Base-by-base conservation (phyloP, 768 basidiomycete genomes). In the Auricularia sp. region DNA sequence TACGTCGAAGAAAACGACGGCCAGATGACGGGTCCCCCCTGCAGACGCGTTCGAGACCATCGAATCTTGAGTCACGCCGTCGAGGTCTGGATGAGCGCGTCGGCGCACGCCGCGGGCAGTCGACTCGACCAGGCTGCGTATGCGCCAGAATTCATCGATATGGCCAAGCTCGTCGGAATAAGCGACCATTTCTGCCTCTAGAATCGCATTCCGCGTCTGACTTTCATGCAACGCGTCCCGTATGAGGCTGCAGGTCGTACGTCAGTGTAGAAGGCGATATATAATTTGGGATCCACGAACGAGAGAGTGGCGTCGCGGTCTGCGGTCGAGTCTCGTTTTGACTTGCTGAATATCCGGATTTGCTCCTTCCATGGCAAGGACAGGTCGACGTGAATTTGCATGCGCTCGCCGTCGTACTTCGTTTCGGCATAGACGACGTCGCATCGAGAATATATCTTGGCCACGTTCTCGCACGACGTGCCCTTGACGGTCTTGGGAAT, bases 351-450 rank as follows among this genome's bases (percentile, higher is more conserved):
- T 47, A 96, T 93, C 1, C 76, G 85, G 66, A 95, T 88, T 39
- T 75, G 76, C 3, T 80, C 74, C 4, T 72, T 68, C 0, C 69
- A 72, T 14, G 77, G 72, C 3, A 68, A 70, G 3, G 70, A 66
- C 2, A 87, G 71, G 70, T 87, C 79, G 29, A 93, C 82, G 70
- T 98, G 94, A 34, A 95, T 92, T 69, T 98, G 94, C 63, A 93
- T 87, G n/a, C 94, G 82, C 74, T 96, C 93, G 10, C 94, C 94
- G 65, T 96, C 94, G 72, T 95, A 95, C 73, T 98, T 98, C 0
- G 87, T 93, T 75, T 98, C 94, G 1, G 88, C 90, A 84, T 89
- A 95, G 8, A 93, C 78, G 34, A 72, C 74, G 11, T 79, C 76
- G 0, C 79, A 74, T 43, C 71, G 39, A 23, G 64, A 43, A 64